Evolutionary conservation across 345 rosid species (phyloP).

Genomic region (Eucalyptus paniculata): DNA sequence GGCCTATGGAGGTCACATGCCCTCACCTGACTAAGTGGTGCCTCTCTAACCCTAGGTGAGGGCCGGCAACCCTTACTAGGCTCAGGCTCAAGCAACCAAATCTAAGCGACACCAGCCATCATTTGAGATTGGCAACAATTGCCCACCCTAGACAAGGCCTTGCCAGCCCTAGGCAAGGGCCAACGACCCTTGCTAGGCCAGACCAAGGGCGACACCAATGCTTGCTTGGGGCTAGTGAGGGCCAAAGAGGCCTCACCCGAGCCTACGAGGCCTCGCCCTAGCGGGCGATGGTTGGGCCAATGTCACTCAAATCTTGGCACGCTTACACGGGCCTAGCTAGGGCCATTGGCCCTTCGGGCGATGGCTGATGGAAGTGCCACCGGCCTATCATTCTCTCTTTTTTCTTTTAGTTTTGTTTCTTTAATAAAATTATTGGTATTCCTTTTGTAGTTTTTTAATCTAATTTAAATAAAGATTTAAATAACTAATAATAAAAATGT

Average conservation of each 20-base stretch:
- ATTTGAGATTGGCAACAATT: accelerated
- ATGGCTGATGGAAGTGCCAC: not conserved
- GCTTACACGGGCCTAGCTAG: accelerated
- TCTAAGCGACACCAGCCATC: no score
- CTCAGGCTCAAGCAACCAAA: no score
- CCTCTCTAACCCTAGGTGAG: no score
- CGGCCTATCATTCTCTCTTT: not conserved
- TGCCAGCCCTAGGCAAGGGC: not conserved
- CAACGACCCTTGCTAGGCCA: accelerated
- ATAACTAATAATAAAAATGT: no score
- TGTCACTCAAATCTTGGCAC: no score
- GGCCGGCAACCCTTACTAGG: accelerated
- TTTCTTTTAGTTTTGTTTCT: not conserved
- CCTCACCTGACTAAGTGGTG: no score
- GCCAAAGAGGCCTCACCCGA: no score
- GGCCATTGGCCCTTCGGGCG: accelerated
- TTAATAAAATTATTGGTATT: no score
- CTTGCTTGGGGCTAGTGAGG: not conserved
- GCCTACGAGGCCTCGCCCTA: no score
- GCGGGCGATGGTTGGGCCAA: accelerated
- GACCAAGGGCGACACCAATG: accelerated
- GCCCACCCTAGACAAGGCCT: accelerated
- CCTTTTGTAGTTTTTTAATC: no score
- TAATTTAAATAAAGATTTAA: no score
- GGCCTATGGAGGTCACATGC: no score